Evolutionary conservation across 257 asterid species (phyloP).

Genomic region (Marsdenia floribunda): DNA sequence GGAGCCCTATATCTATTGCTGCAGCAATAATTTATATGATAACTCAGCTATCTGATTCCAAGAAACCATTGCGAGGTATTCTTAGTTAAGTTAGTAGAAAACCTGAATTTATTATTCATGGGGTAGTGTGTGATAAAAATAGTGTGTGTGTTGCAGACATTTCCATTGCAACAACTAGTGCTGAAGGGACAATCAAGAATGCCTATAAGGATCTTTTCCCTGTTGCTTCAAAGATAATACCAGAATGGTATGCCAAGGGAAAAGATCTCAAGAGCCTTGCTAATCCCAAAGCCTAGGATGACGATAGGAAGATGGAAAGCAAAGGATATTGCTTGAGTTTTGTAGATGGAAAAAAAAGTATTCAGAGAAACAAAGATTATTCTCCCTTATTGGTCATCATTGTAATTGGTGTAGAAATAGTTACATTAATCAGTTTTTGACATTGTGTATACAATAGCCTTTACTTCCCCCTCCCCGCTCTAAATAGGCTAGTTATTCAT

Average conservation of each 20-base stretch:
- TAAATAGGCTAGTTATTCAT: neutral
- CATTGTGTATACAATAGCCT: slow-evolving; percentile 6
- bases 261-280: slow-evolving; percentile 62
- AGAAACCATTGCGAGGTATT: slow-evolving; percentile 69
- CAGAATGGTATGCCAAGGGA: slow-evolving; percentile 69
- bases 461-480: too few relatives aligned
- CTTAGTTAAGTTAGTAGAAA: too few relatives aligned
- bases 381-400: neutral
- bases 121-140: too few relatives aligned
- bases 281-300: slow-evolving; percentile 42
- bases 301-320: neutral
- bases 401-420: neutral
- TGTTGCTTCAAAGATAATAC: slow-evolving; percentile 65
- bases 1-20: slow-evolving; percentile 85
- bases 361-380: too few relatives aligned
- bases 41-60: slow-evolving; percentile 69
- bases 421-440: slow-evolving; percentile 11
- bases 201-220: slow-evolving; percentile 78
- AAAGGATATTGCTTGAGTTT: neutral
- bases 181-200: slow-evolving; percentile 80
- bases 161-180: slow-evolving; percentile 69
- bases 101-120: neutral
- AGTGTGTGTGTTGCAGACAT: slow-evolving; percentile 43
- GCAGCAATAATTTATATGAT: slow-evolving; percentile 79
- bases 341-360: neutral